Evolutionary conservation across 305 asterid species (phyloP), one percentile per base, ranked within the genome.

Genomic region (Andrographis paniculata): DNA sequence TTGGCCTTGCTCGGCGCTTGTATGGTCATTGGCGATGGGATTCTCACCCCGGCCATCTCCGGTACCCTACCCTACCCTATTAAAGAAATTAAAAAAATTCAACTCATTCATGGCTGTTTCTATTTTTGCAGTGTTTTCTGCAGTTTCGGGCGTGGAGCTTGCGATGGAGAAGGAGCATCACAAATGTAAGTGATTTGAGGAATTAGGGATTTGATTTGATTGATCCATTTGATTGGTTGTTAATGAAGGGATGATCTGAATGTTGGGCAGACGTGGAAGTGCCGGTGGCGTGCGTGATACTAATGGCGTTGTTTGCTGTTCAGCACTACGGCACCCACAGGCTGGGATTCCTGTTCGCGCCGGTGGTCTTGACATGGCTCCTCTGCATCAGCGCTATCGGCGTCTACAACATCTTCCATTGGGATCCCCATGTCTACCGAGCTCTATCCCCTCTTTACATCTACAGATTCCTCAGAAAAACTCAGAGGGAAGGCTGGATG

Each of bases 21-120:
- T 77, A 80, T 77, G 93, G 93, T 80, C 60, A 80, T 80, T 41
- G 93, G 87, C 20, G 93, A 77, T 58, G 93, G 93, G 41, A 70
- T 80, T 52, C 74, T 80, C 20, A 70, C 84, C 4, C 93, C 93
- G 2, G 73, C 93, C 9, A 55, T 80, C 57, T 80, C 93, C 22
- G 93, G 87, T 80, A 61, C n/a, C n/a, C n/a, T 37, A 12, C 5
- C 1, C 7, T 2, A 13, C 12, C 14, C 42, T 4, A 2, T 33
- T 9, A 5, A n/a, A n/a, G n/a, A n/a, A n/a, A n/a, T n/a, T n/a
- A n/a, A n/a, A n/a, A n/a, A n/a, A n/a, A n/a, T n/a, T n/a, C n/a
- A n/a, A n/a, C n/a, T n/a, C n/a, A n/a, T n/a, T n/a, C n/a, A n/a
- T n/a, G n/a, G n/a, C 15, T 31, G n/a, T 41, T 23, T 9, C 13